These are phyloP conservation scores for Hypocrella siamensis DNA, from an alignment of 2,329 filamentous ascomycete genomes.

Conservation along the genomic window DNA sequence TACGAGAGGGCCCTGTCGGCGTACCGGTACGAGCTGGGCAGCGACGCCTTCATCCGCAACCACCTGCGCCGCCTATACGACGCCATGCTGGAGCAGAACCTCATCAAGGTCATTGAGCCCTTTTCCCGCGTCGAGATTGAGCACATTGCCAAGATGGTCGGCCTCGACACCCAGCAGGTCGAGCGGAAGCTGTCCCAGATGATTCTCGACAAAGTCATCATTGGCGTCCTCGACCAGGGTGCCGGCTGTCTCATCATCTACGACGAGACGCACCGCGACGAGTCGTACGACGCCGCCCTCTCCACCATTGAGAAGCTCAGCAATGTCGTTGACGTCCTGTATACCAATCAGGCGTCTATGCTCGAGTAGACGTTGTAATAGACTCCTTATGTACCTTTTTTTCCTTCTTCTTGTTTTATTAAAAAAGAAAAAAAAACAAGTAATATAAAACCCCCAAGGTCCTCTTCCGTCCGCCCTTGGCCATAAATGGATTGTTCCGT, in stretches of 20 bases:
- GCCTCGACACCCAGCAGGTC: slow-evolving; percentile 87
- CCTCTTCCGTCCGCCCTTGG: no score
- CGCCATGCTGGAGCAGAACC: slow-evolving; percentile 97
- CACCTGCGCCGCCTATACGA: slow-evolving; percentile 93
- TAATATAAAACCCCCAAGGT: neutral
- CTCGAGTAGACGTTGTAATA: slow-evolving; percentile 50
- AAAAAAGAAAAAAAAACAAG: neutral
- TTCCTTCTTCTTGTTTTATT: neutral
- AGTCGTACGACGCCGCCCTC: slow-evolving; percentile 85
- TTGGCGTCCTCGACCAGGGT: slow-evolving; percentile 91
- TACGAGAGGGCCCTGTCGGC: slow-evolving; percentile 85
- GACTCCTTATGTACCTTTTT: slow-evolving; percentile 4
- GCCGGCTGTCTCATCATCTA: slow-evolving; percentile 96
- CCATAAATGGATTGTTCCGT: no score
- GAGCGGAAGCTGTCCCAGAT: slow-evolving; percentile 98
- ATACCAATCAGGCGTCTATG: slow-evolving; percentile 92
- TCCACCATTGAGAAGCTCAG: slow-evolving; percentile 94
- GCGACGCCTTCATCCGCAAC: slow-evolving; percentile 91
- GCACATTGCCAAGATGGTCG: slow-evolving; percentile 95
- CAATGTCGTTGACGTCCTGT: slow-evolving; percentile 92
- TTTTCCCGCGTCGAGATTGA: slow-evolving; percentile 95
- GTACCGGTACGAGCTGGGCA: slow-evolving; percentile 86
- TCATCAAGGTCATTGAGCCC: slow-evolving; percentile 98
- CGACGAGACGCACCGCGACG: slow-evolving; percentile 85
- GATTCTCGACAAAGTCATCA: slow-evolving; percentile 98